Evolutionary conservation across 2,329 filamentous ascomycete genomes (phyloP).

Genomic region (Fusarium sp.): DNA sequence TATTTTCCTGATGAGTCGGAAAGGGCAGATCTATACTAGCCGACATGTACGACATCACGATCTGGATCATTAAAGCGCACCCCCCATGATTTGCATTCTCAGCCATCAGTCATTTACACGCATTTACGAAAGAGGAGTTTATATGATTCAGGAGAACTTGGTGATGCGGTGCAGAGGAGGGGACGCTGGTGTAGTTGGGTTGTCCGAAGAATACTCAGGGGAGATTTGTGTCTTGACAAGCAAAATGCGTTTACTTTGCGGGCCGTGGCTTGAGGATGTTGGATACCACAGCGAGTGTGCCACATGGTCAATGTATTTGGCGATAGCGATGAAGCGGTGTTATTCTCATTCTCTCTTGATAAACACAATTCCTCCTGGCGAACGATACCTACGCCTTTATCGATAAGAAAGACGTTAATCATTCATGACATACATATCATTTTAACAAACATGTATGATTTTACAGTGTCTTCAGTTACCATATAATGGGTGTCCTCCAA

Average conservation of each 20-base stretch:
- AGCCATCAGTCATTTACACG: constrained; percentile 43
- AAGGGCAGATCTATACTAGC: constrained; percentile 20
- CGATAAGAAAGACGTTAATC: constrained; percentile 43
- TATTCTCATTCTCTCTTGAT: constrained; percentile 34
- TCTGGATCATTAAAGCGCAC: constrained; percentile 41
- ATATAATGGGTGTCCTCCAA: background rate
- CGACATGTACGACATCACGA: constrained; percentile 45
- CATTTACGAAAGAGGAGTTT: constrained; percentile 43
- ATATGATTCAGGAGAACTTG: constrained; percentile 10
- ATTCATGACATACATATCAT: constrained; percentile 10
- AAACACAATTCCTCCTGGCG: constrained; percentile 30
- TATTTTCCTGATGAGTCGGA: constrained; percentile 32
- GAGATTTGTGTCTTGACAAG: constrained; percentile 29
- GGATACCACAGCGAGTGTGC: constrained; percentile 31
- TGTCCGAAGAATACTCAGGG: constrained; percentile 10
- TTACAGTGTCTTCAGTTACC: background rate
- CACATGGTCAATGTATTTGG: constrained; percentile 37
- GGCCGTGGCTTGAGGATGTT: constrained; percentile 12
- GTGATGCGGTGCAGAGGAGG: constrained; percentile 2
- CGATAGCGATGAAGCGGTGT: constrained; percentile 41
- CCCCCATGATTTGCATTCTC: constrained; percentile 40
- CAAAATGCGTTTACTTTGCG: constrained; percentile 25
- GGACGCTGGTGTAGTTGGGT: constrained; percentile 4
- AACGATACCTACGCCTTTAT: constrained; percentile 26
- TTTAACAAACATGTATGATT: background rate